phyloP scores from a whole-genome alignment of 2,329 filamentous ascomycete genomes.

The Colletotrichum viniferum region DNA sequence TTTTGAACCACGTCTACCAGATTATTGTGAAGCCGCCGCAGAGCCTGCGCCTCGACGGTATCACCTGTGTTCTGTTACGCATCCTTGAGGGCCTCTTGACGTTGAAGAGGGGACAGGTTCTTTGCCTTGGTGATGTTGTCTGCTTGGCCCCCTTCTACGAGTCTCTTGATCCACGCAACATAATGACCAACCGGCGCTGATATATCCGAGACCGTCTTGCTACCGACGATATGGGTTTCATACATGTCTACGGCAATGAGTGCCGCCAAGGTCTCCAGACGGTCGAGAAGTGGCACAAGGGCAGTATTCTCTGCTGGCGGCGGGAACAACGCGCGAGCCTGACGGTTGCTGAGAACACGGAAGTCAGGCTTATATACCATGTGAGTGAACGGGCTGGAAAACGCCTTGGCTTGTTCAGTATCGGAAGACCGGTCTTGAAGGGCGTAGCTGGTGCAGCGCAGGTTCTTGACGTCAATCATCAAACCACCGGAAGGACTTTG shows the following conservation, averaged over 20 bases:
- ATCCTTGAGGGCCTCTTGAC: background rate
- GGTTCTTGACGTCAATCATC: background rate
- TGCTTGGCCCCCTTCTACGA: background rate
- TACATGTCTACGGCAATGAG: background rate
- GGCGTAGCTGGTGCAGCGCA: background rate
- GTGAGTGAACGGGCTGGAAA: background rate
- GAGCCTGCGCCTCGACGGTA: background rate
- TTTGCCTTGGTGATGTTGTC: background rate
- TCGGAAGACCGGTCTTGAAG: background rate
- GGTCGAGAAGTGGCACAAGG: background rate
- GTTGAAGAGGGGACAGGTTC: background rate
- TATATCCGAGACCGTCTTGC: background rate
- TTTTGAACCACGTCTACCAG: accelerated
- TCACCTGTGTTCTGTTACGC: background rate
- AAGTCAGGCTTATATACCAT: background rate
- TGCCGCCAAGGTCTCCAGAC: background rate
- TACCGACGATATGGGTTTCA: background rate
- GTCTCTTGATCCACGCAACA: background rate
- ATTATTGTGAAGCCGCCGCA: background rate
- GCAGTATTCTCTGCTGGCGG: background rate
- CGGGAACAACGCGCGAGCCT: background rate
- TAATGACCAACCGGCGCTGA: background rate
- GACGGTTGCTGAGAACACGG: background rate
- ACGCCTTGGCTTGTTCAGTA: background rate
- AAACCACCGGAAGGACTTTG: background rate